Conservation (phyloP, 805 yeast genomes). For the Saccharomycopsis selenospora region DNA sequence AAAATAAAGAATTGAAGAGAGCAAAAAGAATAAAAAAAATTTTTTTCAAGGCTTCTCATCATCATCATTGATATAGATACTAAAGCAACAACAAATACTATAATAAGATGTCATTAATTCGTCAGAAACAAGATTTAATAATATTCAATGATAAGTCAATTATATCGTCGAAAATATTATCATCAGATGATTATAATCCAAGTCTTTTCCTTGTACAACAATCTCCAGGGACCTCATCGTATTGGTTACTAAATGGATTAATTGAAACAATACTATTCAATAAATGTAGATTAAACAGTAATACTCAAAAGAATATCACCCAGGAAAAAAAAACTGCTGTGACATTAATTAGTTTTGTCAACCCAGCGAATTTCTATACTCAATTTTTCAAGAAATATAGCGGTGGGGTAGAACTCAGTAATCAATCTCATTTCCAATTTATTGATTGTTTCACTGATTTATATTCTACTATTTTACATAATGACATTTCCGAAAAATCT, state of each 20-base stretch:
- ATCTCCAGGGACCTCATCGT: constrained; percentile 12
- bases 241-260: constrained; percentile 16
- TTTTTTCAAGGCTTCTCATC: too few species aligned
- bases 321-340: background rate
- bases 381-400: constrained; percentile 8
- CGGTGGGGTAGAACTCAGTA: constrained; percentile 10
- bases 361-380: constrained; percentile 4
- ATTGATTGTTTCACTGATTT: constrained; percentile 16
- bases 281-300: constrained; percentile 11
- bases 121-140: constrained; percentile 16
- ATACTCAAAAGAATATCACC: background rate
- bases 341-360: constrained; percentile 4
- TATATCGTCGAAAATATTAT: constrained; percentile 6
- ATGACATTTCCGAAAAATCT: background rate
- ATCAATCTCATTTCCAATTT: constrained; percentile 6
- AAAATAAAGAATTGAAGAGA: background rate
- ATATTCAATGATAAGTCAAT: constrained; percentile 14
- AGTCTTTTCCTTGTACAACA: constrained; percentile 9
- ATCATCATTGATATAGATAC: too few species aligned
- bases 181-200: background rate
- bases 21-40: too few species aligned
- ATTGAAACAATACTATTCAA: constrained; percentile 11
- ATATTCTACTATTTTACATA: constrained; percentile 4
- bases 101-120: constrained; percentile 4
- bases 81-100: background rate